Evolutionary conservation across 768 basidiomycete genomes (phyloP).

Genomic region (Rossbeevera mucosa): DNA sequence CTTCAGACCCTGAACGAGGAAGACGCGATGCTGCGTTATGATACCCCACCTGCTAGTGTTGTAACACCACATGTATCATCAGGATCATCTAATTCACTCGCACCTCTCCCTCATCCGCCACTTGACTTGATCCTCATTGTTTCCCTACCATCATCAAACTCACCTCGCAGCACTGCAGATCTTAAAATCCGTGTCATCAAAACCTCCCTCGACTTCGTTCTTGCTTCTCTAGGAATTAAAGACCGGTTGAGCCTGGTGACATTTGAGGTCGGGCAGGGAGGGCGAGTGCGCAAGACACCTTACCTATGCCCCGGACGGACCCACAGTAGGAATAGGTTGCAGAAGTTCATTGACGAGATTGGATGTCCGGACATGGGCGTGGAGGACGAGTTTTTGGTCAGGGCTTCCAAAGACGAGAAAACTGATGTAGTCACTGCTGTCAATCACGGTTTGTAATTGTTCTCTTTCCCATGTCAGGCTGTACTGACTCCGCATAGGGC

Average conservation of each 20-base stretch:
- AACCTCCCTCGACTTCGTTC: constrained; percentile 79
- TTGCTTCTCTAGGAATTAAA: constrained; percentile 67
- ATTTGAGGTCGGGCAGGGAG: constrained; percentile 83
- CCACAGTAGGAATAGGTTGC: constrained; percentile 65
- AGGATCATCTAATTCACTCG: constrained; percentile 74
- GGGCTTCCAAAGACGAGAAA: constrained; percentile 83
- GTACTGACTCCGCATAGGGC: constrained; percentile 41
- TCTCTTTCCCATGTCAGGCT: background rate
- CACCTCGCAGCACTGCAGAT: constrained; percentile 71
- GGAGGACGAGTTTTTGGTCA: constrained; percentile 63
- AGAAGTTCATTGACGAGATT: constrained; percentile 75
- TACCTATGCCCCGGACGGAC: constrained; percentile 72
- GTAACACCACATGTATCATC: constrained; percentile 69
- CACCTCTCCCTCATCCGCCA: constrained; percentile 79
- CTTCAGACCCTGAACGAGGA: constrained; percentile 68
- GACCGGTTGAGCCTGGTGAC: constrained; percentile 90
- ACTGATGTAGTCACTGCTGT: constrained; percentile 98
- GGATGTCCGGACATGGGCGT: constrained; percentile 41
- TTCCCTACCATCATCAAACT: constrained; percentile 71
- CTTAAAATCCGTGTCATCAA: constrained; percentile 89
- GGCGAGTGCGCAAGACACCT: constrained; percentile 87
- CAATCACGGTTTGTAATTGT: constrained; percentile 65
- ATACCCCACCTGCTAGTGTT: constrained; percentile 44
- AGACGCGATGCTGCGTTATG: constrained; percentile 59
- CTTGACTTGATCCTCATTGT: constrained; percentile 91